Percentiles rank a stretch among this genome's conserved stretches.
Conservation (phyloP, 2,329 filamentous ascomycete genomes). For the Clarireedia hainanense region DNA sequence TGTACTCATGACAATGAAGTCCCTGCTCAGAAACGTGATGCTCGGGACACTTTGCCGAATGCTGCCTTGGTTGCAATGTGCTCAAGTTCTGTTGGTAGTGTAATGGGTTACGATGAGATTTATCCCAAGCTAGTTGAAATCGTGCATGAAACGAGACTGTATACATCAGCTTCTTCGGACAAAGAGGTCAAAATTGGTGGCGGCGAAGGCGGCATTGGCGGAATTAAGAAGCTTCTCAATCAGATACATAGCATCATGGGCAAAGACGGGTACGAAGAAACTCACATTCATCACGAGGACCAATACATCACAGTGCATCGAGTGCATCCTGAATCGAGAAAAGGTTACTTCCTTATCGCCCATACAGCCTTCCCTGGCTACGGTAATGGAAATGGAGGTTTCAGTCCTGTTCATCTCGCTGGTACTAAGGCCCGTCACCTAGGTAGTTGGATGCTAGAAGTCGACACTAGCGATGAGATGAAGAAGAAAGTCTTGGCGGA, state of each 20-base stretch:
- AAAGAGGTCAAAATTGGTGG: constrained; percentile 55
- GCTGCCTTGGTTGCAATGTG: constrained; percentile 95
- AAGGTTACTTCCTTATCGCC: constrained; percentile 91
- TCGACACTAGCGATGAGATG: constrained; percentile 67
- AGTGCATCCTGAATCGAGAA: constrained; percentile 84
- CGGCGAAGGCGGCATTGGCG: constrained; percentile 77
- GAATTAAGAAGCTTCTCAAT: constrained; percentile 87
- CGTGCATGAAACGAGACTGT: constrained; percentile 79
- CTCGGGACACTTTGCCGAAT: constrained; percentile 87
- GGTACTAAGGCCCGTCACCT: constrained; percentile 81
- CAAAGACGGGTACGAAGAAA: constrained; percentile 87
- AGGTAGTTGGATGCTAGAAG: constrained; percentile 87
- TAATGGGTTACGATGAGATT: constrained; percentile 96
- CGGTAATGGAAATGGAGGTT: constrained; percentile 72
- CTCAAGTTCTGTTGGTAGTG: constrained; percentile 85
- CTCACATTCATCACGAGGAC: constrained; percentile 91
- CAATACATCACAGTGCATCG: constrained; percentile 96
- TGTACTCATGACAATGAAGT: constrained; percentile 98
- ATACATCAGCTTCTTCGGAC: constrained; percentile 68
- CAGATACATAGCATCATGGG: constrained; percentile 95
- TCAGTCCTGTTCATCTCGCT: constrained; percentile 70
- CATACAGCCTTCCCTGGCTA: constrained; percentile 94
- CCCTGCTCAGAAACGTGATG: constrained; percentile 89
- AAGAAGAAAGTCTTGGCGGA: constrained; percentile 59
- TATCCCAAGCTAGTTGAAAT: constrained; percentile 92